Conservation (phyloP, 208 protist genomes). For the Chromosphaera perkinsii region DNA sequence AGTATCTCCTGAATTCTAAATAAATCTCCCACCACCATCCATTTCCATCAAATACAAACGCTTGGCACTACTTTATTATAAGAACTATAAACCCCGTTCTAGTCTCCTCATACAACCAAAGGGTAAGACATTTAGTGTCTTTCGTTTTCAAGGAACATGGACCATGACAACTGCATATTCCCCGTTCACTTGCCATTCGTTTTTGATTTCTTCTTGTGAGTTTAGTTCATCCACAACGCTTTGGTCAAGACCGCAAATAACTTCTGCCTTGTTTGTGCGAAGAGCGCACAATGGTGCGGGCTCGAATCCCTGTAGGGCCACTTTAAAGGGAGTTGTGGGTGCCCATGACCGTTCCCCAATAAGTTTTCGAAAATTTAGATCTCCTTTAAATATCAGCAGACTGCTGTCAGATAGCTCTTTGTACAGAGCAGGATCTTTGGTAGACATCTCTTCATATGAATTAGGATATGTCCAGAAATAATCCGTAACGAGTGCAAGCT, state of each 20-base stretch:
- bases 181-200: no score
- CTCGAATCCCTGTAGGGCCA: not conserved
- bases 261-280: conserved; percentile 12
- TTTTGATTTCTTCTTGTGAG: no score
- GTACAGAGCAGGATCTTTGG: not conserved
- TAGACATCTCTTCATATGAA: not conserved
- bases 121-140: no score
- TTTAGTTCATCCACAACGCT: no score
- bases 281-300: not conserved
- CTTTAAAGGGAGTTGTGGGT: not conserved
- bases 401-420: not conserved
- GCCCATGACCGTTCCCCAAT: conserved; percentile 4
- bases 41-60: no score
- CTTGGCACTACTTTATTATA: no score
- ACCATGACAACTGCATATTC: no score
- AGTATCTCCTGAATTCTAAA: no score
- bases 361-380: conserved; percentile 15
- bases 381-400: conserved; percentile 7
- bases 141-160: no score
- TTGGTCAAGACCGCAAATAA: conserved; percentile 15
- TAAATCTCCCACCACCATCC: no score
- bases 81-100: no score
- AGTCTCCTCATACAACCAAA: no score
- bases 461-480: conserved; percentile 7
- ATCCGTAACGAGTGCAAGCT: not conserved